These are phyloP conservation scores for Parmelia sp. DNA, from an alignment of 495 filamentous ascomycete genomes.

Conservation along the genomic window DNA sequence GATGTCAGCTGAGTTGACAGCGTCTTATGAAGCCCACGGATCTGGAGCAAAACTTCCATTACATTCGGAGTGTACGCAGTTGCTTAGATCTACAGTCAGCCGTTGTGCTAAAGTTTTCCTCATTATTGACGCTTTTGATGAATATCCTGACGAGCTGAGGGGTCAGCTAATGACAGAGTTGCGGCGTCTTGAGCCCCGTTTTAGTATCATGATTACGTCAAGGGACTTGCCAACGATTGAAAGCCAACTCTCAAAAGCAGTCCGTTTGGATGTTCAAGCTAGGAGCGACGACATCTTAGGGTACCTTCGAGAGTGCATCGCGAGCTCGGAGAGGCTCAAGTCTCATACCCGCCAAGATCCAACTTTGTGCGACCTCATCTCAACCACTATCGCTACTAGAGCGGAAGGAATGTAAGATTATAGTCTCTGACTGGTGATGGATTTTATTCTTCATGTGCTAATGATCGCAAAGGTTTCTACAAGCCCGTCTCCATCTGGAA, in stretches of 20 bases:
- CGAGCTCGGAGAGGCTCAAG: constrained; percentile 3
- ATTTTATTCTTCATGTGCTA: neutral
- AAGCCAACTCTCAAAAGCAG: neutral
- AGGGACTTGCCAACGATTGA: neutral
- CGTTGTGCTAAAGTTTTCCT: constrained; percentile 20
- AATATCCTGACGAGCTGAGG: constrained; percentile 27
- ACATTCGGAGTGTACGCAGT: neutral
- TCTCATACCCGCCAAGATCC: constrained; percentile 8
- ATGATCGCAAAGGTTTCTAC: constrained; percentile 22
- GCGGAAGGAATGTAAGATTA: constrained; percentile 25
- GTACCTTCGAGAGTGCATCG: constrained; percentile 25
- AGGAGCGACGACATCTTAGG: constrained; percentile 26
- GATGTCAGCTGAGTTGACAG: neutral
- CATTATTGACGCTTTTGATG: constrained; percentile 43
- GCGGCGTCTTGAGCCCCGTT: neutral
- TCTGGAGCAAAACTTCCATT: neutral
- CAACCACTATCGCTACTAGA: constrained; percentile 9
- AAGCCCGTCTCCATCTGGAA: constrained; percentile 27
- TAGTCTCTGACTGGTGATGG: neutral
- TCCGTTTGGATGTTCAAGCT: constrained; percentile 28
- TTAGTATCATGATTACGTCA: neutral
- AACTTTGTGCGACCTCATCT: constrained; percentile 7
- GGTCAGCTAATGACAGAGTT: neutral
- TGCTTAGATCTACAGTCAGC: neutral
- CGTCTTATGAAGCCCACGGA: neutral